Evolutionary conservation across 306 rosid genomes (phyloP).

Genomic region (Carpinus viminea): DNA sequence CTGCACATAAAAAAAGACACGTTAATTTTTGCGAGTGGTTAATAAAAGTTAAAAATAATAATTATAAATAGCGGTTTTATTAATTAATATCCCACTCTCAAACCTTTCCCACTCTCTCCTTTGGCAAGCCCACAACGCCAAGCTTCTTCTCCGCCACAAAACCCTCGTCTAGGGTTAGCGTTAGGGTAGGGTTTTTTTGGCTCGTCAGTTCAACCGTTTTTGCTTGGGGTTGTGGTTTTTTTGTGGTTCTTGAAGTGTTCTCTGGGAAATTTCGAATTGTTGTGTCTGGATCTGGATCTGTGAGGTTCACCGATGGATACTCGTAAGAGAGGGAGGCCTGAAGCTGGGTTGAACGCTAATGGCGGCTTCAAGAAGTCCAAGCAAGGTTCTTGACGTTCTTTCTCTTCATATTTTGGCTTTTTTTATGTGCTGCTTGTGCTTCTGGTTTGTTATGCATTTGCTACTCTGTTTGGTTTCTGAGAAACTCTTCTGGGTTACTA

Average conservation of each 20-base stretch:
- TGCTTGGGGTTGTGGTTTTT: not conserved
- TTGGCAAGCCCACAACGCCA: not conserved
- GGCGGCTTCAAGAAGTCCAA: slow-evolving; percentile 67
- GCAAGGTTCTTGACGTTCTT: slow-evolving; percentile 44
- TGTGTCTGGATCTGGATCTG: slow-evolving; percentile 52
- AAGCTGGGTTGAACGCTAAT: slow-evolving; percentile 45
- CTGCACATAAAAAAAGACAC: too few species aligned
- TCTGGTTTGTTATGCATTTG: not conserved
- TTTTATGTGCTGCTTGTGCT: not conserved
- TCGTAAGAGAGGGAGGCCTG: slow-evolving; percentile 74
- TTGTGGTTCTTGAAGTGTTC: not conserved
- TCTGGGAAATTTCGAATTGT: not conserved
- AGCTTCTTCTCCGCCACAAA: slow-evolving; percentile 28
- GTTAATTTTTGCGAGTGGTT: too few species aligned
- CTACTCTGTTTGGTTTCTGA: not conserved
- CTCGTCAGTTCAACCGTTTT: not conserved
- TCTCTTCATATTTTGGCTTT: not conserved
- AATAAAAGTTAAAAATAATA: not conserved
- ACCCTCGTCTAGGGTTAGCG: slow-evolving; percentile 52
- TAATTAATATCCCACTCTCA: slow-evolving; percentile 21
- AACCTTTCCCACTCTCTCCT: slow-evolving; percentile 2
- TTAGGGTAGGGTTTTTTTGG: slow-evolving; percentile 27
- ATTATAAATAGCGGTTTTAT: not conserved
- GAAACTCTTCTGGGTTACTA: not conserved
- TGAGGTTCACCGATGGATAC: slow-evolving; percentile 40